Percentiles rank a stretch among this genome's conserved stretches.
Evolutionary conservation across 2,329 filamentous ascomycete species (phyloP).

Genomic region (Colletotrichum melonis): DNA sequence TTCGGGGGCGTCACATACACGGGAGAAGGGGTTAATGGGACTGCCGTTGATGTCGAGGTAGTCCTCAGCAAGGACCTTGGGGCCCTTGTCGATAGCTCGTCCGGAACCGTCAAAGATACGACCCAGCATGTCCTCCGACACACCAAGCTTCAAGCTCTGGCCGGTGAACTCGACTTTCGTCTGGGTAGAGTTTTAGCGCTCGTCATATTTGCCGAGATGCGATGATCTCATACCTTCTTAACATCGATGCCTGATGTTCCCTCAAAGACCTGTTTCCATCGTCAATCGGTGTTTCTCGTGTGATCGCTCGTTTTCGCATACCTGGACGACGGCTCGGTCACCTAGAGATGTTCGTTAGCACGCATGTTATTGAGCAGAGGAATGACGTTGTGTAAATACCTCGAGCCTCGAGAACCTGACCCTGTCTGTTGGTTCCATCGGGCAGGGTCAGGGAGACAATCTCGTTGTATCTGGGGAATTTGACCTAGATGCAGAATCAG

Average conservation of each 20-base stretch:
- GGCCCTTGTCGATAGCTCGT: constrained; percentile 97
- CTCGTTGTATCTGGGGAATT: constrained; percentile 97
- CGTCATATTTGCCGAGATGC: constrained; percentile 8
- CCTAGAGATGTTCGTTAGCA: constrained; percentile 62
- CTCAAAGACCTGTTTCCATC: constrained; percentile 83
- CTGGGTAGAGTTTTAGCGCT: constrained; percentile 56
- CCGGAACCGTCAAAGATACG: constrained; percentile 99
- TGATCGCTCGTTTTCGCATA: constrained; percentile 53
- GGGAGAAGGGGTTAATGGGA: constrained; percentile 97
- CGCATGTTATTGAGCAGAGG: constrained; percentile 28
- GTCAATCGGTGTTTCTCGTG: constrained; percentile 40
- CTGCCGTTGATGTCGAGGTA: constrained; percentile 99
- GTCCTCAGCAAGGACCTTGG: constrained; percentile 97
- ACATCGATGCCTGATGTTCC: constrained; percentile 98
- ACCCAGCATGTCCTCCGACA: constrained; percentile 99
- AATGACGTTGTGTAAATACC: constrained; percentile 64
- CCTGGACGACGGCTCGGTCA: constrained; percentile 94
- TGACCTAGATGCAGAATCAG: constrained; percentile 73
- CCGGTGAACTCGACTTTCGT: constrained; percentile 98
- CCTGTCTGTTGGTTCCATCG: constrained; percentile 92
- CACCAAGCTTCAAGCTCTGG: constrained; percentile 96
- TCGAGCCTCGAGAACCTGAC: constrained; percentile 97
- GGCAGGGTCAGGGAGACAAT: constrained; percentile 96
- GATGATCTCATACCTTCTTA: constrained; percentile 79
- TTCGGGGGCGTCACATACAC: constrained; percentile 67